phyloP scores from a whole-genome alignment of 305 asterid genomes.

The Nicotiana rustica region DNA sequence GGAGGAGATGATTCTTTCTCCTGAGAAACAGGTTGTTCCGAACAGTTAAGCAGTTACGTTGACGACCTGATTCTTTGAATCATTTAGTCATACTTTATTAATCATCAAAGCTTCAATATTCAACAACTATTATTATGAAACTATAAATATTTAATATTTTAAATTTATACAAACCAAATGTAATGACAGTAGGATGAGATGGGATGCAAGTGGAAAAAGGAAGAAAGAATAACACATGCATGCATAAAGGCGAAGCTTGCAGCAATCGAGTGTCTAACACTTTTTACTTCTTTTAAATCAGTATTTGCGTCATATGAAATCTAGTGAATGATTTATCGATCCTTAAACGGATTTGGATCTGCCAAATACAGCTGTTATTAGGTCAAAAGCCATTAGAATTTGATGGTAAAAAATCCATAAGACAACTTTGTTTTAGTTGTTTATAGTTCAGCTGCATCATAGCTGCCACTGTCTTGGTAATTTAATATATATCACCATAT shows the following conservation, averaged over 20 bases:
- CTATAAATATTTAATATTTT: not conserved
- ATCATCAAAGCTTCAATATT: too few species aligned
- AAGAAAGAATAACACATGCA: not conserved
- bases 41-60: too few species aligned
- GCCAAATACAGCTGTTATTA: constrained; percentile 33
- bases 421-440: constrained; percentile 23
- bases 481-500: constrained; percentile 27
- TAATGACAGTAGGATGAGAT: constrained; percentile 7
- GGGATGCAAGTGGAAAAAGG: not conserved
- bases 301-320: constrained; percentile 4
- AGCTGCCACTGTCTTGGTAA: constrained; percentile 19
- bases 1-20: too few species aligned
- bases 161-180: not conserved
- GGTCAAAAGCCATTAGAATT: constrained; percentile 19
- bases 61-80: too few species aligned
- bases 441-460: constrained; percentile 33
- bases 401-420: constrained; percentile 23
- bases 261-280: constrained; percentile 26
- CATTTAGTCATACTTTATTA: too few species aligned
- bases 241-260: constrained; percentile 32
- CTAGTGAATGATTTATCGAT: constrained; percentile 22
- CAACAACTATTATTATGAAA: not conserved
- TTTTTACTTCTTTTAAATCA: not conserved
- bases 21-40: too few species aligned
- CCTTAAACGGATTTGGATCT: constrained; percentile 8